Percentiles rank a stretch among this genome's conserved stretches.
phyloP scores from a whole-genome alignment of 345 rosid species.

The Syzygium aqueum region DNA sequence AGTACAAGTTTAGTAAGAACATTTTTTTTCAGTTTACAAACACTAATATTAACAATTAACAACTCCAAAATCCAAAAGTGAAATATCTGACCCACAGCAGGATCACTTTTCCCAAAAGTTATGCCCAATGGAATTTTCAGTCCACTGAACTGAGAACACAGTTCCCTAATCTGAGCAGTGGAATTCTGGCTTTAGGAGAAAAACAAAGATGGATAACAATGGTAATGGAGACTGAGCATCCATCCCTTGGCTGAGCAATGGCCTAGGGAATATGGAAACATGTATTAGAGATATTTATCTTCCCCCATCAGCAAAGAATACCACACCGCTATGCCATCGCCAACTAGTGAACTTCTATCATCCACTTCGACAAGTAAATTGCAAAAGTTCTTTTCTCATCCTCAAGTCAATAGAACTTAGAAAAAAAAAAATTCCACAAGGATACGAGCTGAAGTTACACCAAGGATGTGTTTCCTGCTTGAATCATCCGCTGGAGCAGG shows the following conservation, averaged over 20 bases:
- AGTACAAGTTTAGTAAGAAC: neutral
- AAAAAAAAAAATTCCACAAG: slow-evolving; percentile 13
- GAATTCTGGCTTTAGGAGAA: neutral
- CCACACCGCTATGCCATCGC: neutral
- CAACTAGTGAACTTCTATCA: neutral
- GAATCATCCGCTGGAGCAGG: slow-evolving; percentile 70
- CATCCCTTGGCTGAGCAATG: neutral
- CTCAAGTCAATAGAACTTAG: neutral
- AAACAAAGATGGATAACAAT: neutral
- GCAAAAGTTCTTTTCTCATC: neutral
- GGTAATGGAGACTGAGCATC: neutral
- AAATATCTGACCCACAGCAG: neutral
- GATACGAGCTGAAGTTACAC: slow-evolving; percentile 75
- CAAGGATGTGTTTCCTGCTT: slow-evolving; percentile 57
- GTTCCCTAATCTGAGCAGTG: neutral
- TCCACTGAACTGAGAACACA: neutral
- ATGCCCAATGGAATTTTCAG: neutral
- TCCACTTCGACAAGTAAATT: neutral
- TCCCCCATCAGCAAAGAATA: neutral
- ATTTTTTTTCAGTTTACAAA: neutral
- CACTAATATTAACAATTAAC: neutral
- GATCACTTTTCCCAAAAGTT: neutral
- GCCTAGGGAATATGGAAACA: neutral
- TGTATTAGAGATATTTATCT: neutral
- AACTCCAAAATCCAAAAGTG: neutral